phyloP scores from a whole-genome alignment of 2,329 filamentous ascomycete species.

The Thelonectria rubi region DNA sequence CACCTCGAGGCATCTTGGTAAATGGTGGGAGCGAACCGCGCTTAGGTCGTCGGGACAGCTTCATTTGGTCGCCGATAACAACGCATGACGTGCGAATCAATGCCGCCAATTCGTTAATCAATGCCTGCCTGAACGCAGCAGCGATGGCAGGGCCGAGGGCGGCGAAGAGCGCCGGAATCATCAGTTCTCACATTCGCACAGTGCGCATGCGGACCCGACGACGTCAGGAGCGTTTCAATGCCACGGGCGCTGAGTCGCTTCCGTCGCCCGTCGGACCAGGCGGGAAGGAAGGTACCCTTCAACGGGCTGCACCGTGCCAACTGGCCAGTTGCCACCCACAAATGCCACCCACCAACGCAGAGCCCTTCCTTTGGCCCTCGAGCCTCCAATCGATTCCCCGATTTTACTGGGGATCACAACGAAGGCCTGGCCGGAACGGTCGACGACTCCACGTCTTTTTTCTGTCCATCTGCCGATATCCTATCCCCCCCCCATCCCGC shows the following conservation, averaged over 20 bases:
- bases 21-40: too few relatives aligned
- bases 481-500: conserved; percentile 25
- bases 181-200: not conserved
- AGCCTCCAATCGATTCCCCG: conserved; percentile 37
- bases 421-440: conserved; percentile 20
- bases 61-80: not conserved
- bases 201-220: conserved; percentile 8
- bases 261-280: too few relatives aligned
- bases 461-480: conserved; percentile 42
- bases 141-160: not conserved
- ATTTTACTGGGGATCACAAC: conserved; percentile 38
- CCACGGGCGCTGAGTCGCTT: too few relatives aligned
- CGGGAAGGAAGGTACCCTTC: not conserved
- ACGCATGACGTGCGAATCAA: conserved; percentile 8
- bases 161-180: not conserved
- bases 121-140: conserved; percentile 15
- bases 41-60: too few relatives aligned
- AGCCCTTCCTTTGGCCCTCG: too few relatives aligned
- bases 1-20: too few relatives aligned
- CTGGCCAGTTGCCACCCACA: not conserved
- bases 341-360: not conserved
- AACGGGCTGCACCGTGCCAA: conserved; percentile 20
- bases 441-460: conserved; percentile 42
- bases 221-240: not conserved
- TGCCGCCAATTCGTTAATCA: conserved; percentile 1